These are phyloP conservation scores for Mortierella antarctica DNA, from an alignment of 192 early-diverging fungal genomes.

Conservation along the genomic window DNA sequence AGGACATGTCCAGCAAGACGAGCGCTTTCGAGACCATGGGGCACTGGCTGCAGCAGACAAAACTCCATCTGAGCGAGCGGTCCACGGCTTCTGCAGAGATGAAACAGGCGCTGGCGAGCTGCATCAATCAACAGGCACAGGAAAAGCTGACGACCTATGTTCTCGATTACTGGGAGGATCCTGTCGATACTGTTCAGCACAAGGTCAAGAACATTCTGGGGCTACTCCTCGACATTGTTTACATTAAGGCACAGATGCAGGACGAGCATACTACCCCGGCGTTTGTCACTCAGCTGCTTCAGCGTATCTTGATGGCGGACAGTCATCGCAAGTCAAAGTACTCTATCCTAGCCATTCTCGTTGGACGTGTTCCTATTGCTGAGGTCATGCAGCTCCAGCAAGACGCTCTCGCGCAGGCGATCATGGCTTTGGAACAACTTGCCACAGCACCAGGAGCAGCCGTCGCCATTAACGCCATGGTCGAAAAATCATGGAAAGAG, in stretches of 20 bases:
- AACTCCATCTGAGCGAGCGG: conserved; percentile 26
- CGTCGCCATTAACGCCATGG: conserved; percentile 49
- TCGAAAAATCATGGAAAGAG: conserved; percentile 47
- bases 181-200: conserved; percentile 81
- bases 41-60: conserved; percentile 73
- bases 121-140: conserved; percentile 47
- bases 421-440: conserved; percentile 42
- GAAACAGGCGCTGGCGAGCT: conserved; percentile 32
- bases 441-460: conserved; percentile 53
- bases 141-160: conserved; percentile 78
- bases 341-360: conserved; percentile 75
- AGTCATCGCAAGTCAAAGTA: conserved; percentile 88
- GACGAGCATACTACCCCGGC: conserved; percentile 19
- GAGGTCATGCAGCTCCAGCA: conserved; percentile 66
- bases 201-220: conserved; percentile 79
- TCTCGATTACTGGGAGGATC: conserved; percentile 89
- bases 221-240: conserved; percentile 72
- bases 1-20: conserved; percentile 74
- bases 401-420: conserved; percentile 69
- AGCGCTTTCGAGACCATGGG: conserved; percentile 82
- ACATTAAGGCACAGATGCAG: conserved; percentile 35
- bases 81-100: conserved; percentile 28
- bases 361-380: conserved; percentile 62
- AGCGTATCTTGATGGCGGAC: conserved; percentile 78
- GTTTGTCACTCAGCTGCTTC: conserved; percentile 70